Percentiles rank a stretch among this genome's conserved stretches.
These are phyloP conservation scores for Pinus tabuliformis DNA, from an alignment of 75 land plant genomes.

Conservation along the genomic window DNA sequence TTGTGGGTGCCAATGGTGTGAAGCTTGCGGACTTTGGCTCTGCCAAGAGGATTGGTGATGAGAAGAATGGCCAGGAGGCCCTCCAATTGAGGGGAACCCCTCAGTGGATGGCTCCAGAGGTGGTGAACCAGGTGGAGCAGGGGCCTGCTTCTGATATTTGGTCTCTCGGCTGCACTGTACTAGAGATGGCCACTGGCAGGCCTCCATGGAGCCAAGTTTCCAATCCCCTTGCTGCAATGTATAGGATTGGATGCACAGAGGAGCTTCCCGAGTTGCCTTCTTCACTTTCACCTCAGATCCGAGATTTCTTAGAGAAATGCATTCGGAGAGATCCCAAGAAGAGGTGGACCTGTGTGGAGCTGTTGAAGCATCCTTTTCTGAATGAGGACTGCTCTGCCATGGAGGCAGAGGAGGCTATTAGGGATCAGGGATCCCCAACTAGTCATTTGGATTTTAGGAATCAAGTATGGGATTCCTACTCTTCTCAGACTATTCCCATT, in stretches of 20 bases:
- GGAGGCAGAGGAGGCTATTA: background rate
- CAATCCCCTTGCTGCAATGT: slow-evolving; percentile 49
- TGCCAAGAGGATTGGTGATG: no score
- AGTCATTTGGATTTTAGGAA: background rate
- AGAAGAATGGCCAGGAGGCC: no score
- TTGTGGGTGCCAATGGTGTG: no score
- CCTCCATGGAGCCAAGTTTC: slow-evolving; percentile 26
- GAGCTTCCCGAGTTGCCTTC: slow-evolving; percentile 53
- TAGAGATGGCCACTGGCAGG: slow-evolving; percentile 46
- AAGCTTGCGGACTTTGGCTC: no score
- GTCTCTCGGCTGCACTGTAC: slow-evolving; percentile 25
- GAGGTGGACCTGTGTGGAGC: slow-evolving; percentile 30
- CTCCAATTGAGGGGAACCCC: no score
- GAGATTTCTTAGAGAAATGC: slow-evolving; percentile 64
- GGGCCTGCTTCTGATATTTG: slow-evolving; percentile 39
- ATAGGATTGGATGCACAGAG: slow-evolving; percentile 49
- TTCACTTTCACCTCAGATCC: no score
- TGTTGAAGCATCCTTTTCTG: slow-evolving; percentile 57
- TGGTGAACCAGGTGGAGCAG: slow-evolving; percentile 24
- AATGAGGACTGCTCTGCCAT: background rate
- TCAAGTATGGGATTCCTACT: background rate
- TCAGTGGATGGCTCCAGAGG: slow-evolving; percentile 49
- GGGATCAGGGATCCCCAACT: background rate
- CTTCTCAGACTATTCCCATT: no score
- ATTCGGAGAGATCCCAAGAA: slow-evolving; percentile 40